Base-by-base conservation (phyloP, 768 basidiomycete genomes). In the Hericium coralloides region DNA sequence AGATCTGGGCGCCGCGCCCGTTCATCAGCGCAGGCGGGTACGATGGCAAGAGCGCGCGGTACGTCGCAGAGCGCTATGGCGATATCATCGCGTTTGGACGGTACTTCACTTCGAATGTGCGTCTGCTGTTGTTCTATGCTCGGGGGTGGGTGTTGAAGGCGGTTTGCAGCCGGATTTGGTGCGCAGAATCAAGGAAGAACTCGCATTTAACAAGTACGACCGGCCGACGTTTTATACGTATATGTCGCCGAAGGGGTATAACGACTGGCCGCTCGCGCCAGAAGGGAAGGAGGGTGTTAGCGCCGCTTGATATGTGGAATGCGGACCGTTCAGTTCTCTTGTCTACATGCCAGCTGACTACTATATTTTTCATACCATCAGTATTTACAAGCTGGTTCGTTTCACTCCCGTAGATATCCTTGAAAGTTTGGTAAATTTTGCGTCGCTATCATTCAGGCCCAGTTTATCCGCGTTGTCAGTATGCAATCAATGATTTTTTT, bases 21-120 rank as follows among this genome's bases (percentile, higher is more conserved):
- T 54, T 57, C 23, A 47, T 58, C 26, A 56, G 45, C 15, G 61
- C 63, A 14, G 66, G 65, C 3, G 63, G 64, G 2, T 65, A 64
- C 53, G 57, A 56, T 0, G 55, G 62, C 22, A 59, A 60, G 54
- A 55, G 26, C 2, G 68, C 64, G 4, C n/a, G 57, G 8, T 31
- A 55, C n/a, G 51, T 26, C n/a, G 64, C 62, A 3, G 62, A 64
- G 25, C 52, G 56, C 38, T 58, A 55, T 2, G 63, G 57, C 12
- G 49, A 63, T n/a, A 53, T 66, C 12, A 55, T 66, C n/a, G 67
- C 60, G 5, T 66, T 69, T 39, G 68, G 66, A 2, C 57, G 67
- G 10, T 52, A 52, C 37, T 69, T 63, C 59, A 59, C 67, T 23
- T 55, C 64, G 23, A 66, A 67, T 51, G 74, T 76, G 38, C 36